phyloP scores from a whole-genome alignment of 345 rosid species.

The Hibiscus mutabilis region DNA sequence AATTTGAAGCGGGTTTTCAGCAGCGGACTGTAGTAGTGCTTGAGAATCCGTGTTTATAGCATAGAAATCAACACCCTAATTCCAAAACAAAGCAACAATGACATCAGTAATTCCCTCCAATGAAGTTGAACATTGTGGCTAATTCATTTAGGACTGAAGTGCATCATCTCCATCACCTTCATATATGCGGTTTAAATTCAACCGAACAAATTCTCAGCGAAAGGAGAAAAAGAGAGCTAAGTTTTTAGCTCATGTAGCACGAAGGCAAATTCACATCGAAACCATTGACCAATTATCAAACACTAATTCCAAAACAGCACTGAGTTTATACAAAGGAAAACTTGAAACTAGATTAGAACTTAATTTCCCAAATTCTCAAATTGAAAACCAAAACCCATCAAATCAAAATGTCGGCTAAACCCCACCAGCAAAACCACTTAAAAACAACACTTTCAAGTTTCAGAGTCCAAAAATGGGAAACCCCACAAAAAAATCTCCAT shows the following conservation, averaged over 20 bases:
- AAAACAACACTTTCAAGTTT: neutral
- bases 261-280: neutral
- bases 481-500: neutral
- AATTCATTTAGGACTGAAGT: no score
- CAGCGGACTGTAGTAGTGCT: neutral
- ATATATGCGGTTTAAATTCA: neutral
- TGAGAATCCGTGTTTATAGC: conserved; percentile 59
- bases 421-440: neutral
- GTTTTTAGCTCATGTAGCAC: no score
- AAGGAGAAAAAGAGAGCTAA: no score
- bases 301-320: neutral
- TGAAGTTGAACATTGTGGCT: neutral
- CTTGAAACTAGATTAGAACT: neutral
- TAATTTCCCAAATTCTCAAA: neutral
- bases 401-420: neutral
- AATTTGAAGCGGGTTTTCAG: neutral
- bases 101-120: neutral
- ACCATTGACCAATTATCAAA: neutral
- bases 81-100: conserved; percentile 13
- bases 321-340: neutral
- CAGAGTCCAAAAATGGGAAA: neutral
- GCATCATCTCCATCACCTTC: neutral
- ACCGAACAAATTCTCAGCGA: neutral
- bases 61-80: conserved; percentile 85
- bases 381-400: neutral